Base-by-base conservation (phyloP, 1,284 basidiomycete species). In the Phenoliferia sp. region DNA sequence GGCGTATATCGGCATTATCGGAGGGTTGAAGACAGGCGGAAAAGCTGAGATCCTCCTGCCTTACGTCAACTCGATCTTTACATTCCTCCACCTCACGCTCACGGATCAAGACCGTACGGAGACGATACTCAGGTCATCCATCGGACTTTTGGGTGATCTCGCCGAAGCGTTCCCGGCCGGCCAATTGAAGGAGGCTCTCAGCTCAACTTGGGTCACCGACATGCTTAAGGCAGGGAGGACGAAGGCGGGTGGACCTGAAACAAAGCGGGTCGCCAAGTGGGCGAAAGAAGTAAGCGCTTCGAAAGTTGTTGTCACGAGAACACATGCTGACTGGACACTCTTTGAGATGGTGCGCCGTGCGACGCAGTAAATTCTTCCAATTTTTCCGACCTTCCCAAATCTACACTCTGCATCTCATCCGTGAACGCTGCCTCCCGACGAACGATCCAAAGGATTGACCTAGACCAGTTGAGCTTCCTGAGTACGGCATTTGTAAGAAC, bases 1-100 rank as follows among this genome's bases (percentile, higher is more conserved):
- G 79, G 94, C 95, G 3, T 98, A 97, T 77, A 94, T 92, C 12
- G 94, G 96, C 59, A 90, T 98, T 71, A 87, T 97, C 67, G 89
- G 91, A 58, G 94, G 91, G 9, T 83, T 97, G 78, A 93, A 94
- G 81, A 86, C 87, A 71, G 90, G 88, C 5, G 86, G 88, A 48
- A 88, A 91, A 80, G 83, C 89, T 89, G 75, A 68, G 81, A 76
- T 90, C 34, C 84, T 98, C 65, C 82, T 92, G 35, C 86, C 89
- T 17, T 88, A 94, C 77, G 85, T 90, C 2, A 83, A 84, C 34
- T 84, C 83, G 59, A 91, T 98, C 71, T 84, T 98, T 70, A 87
- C 88, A 65, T 87, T 99, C 74, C 83, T 95, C 50, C 88, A 89
- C 72, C 85, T 88, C 55, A 90, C 89, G 75, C 83, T 94, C 56